A percentile compares a stretch with the other conserved stretches of the same genome.
These are phyloP conservation scores for Kwoniella sp. DNA, from an alignment of 768 basidiomycete genomes.

Conservation along the genomic window DNA sequence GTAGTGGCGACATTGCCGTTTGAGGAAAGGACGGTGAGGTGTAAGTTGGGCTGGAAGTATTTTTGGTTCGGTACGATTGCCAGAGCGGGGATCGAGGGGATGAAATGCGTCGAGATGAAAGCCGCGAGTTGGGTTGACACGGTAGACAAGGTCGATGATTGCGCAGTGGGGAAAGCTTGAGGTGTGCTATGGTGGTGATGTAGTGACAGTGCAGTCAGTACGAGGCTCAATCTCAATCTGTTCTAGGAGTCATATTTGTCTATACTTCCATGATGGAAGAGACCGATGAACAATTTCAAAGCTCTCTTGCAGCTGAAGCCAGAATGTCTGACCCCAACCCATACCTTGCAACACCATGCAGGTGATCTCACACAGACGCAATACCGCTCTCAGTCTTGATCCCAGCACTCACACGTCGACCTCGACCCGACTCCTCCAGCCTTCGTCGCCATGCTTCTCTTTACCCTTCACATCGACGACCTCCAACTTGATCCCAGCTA, in stretches of 20 bases:
- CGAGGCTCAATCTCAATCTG: no score
- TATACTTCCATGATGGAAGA: no score
- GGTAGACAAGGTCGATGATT: constrained; percentile 18
- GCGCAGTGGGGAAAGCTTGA: constrained; percentile 46
- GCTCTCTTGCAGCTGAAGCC: no score
- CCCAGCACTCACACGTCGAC: constrained; percentile 54
- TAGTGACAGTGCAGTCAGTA: no score
- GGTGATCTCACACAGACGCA: not conserved
- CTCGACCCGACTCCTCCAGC: constrained; percentile 49
- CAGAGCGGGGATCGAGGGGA: constrained; percentile 49
- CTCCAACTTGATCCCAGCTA: constrained; percentile 54
- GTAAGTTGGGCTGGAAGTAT: constrained; percentile 53
- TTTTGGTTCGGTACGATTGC: constrained; percentile 50
- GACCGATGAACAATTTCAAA: no score
- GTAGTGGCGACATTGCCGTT: constrained; percentile 39
- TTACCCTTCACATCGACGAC: constrained; percentile 40
- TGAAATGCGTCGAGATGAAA: constrained; percentile 49
- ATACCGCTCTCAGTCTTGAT: not conserved
- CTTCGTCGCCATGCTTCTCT: constrained; percentile 28
- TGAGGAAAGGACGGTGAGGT: constrained; percentile 50
- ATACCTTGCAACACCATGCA: no score
- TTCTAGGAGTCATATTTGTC: no score
- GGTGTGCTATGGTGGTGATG: constrained; percentile 36
- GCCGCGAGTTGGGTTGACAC: constrained; percentile 44
- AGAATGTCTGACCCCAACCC: no score